Evolutionary conservation across 1,284 basidiomycete genomes (phyloP), one percentile per base, ranked within the genome.

Genomic region (Marasmius oreades): DNA sequence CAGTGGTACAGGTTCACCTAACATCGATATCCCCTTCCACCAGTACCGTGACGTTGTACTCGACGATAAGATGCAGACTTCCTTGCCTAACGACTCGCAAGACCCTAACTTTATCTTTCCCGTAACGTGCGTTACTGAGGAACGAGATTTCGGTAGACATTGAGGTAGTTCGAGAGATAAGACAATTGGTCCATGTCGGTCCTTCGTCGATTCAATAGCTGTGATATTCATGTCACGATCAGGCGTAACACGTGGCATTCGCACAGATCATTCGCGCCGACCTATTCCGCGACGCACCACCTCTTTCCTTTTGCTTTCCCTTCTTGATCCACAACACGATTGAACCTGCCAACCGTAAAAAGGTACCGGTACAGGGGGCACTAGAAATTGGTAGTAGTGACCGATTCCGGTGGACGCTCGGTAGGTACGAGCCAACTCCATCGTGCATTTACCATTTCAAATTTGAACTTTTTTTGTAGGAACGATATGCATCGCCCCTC

Each of bases 41-140:
- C 47, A 95, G 75, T 2, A 84, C 80, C 28, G 79, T 78, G 24
- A 94, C 88, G 59, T 85, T 88, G 72, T 93, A 94, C 68, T 94
- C 92, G 44, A 88, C 91, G 14, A 93, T 73, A 51, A 83, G 78
- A 66, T 88, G 91, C 77, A 80, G 78, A 37, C 73, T 69, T 6
- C 73, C 81, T 60, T 88, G 84, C 16, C 92, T 80, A n/a, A 95
- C 92, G 56, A 95, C 79, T 37, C 94, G 84, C 61, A 92, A 81
- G 42, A 96, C 87, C 36, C 92, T 82, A 28, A 97, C 82, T 64
- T 90, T 88, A 73, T 92, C 88, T 73, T 96, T 96, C 31, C 93
- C 93, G 66, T 93, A 93, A 24, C 84, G 82, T 1, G 90, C 86
- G 42, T 71, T 59, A 37, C 68, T 63, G 39, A 76, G 66, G 36